Evolutionary conservation across 108 stramenopile species (phyloP).

Genomic region (Phaeodactylum tricornutum): DNA sequence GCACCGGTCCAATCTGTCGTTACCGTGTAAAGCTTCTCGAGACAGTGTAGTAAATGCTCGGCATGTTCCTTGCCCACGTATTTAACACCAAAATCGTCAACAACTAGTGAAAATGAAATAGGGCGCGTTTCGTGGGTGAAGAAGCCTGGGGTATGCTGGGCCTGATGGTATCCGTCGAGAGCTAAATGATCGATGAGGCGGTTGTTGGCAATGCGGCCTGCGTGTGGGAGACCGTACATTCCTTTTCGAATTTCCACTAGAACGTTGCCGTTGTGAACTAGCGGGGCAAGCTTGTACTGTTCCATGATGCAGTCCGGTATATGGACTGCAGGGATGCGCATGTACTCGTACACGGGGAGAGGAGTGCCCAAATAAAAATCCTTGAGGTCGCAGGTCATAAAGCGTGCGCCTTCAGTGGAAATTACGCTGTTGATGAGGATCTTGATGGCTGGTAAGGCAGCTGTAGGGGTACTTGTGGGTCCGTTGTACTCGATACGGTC

Average conservation of each 20-base stretch:
- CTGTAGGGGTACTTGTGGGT: constrained; percentile 21
- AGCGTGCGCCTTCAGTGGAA: constrained; percentile 20
- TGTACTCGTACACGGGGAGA: constrained; percentile 24
- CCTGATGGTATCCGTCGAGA: constrained; percentile 4
- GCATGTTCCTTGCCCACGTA: constrained; percentile 18
- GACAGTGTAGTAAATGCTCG: constrained; percentile 25
- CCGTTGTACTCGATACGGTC: constrained; percentile 22
- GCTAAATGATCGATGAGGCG: constrained; percentile 1
- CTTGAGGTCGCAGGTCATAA: constrained; percentile 31
- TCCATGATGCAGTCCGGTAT: constrained; percentile 24
- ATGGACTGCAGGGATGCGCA: constrained; percentile 9
- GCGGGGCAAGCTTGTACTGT: constrained; percentile 18
- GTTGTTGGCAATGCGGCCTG: constrained; percentile 27
- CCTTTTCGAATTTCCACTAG: constrained; percentile 18
- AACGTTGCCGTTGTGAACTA: constrained; percentile 12
- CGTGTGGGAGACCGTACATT: constrained; percentile 38
- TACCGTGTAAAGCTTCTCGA: constrained; percentile 12
- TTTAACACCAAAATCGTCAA: constrained; percentile 45
- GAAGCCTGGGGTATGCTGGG: constrained; percentile 22
- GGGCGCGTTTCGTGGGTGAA: constrained; percentile 19
- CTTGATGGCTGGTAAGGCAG: constrained; percentile 28
- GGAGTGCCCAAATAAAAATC: constrained; percentile 30
- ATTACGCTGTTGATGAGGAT: constrained; percentile 25
- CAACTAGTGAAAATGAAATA: constrained; percentile 29
- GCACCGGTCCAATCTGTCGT: constrained; percentile 13